Base-by-base conservation (phyloP, 257 asterid species). In the Henckelia pumila region DNA sequence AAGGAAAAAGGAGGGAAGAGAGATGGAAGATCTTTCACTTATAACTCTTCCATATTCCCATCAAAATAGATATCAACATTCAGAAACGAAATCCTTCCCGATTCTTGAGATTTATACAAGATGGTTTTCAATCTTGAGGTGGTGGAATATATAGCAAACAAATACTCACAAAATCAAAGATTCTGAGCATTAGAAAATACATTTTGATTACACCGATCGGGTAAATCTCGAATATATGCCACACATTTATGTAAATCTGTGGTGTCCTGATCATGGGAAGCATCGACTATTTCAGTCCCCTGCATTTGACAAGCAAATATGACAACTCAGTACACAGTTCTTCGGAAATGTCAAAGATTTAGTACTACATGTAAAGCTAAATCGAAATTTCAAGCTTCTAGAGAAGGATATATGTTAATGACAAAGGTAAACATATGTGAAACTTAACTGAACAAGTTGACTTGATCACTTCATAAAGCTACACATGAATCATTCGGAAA, bases 181-280 rank as follows among this genome's bases (percentile, higher is more conserved):
- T 6, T 28, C 30, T 32, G 7, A 61, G 74, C 55, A 56, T 28
- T 13, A 50, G 19, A 79, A 97, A 30, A 22, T 79, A 91, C 97
- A 78, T 87, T 78, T 40, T 86, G 71, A 44, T 78, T 79, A 56
- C 79, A 83, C 68, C 73, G 72, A 70, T 55, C 66, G 26, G 87
- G 79, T 20, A 80, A 61, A 66, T 87, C 84, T 68, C 64, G 81
- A 55, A 94, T 72, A 61, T 91, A 82, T 50, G 77, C 81, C 61
- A 94, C 77, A 23, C 99, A 94, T 77, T 94, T 94, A 71, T 91
- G 93, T 67, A 94, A 79, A 82, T 94, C 97, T 11, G 99, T 94
- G 25, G 96, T 85, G 69, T 91, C 96, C 72, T 91, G 99, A 79
- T 91, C 96, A 63, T 83, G 63, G 30, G 97, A 91, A 61, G 87